A percentile compares a stretch with the other conserved stretches of the same genome.
These are phyloP conservation scores for Stephania japonica DNA, from an alignment of 164 flowering plant genomes.

Conservation along the genomic window DNA sequence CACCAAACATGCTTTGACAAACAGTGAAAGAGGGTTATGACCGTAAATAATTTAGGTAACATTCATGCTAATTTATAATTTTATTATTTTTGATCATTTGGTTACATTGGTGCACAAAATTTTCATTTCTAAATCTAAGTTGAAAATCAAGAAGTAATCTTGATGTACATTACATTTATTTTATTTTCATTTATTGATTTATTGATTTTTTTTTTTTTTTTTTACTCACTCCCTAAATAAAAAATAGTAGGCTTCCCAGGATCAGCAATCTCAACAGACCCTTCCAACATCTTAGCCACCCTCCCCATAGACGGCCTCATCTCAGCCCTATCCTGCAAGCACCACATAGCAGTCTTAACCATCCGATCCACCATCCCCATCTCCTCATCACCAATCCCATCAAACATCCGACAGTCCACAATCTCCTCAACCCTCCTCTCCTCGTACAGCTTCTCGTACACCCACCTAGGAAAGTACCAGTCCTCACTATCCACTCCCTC, in stretches of 20 bases:
- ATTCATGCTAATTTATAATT: too few relatives aligned
- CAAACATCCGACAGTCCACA: slow-evolving; percentile 39
- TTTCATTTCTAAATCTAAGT: too few relatives aligned
- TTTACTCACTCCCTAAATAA: slow-evolving; percentile 31
- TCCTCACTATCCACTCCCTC: slow-evolving; percentile 49
- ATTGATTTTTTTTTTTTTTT: too few relatives aligned
- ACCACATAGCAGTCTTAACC: slow-evolving; percentile 91
- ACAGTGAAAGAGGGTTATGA: too few relatives aligned
- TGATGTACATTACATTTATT: too few relatives aligned
- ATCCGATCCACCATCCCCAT: slow-evolving; percentile 44
- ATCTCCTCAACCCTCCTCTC: slow-evolving; percentile 70
- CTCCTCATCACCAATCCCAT: slow-evolving; percentile 32
- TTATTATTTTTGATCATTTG: too few relatives aligned
- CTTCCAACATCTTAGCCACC: slow-evolving; percentile 85
- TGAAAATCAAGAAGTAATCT: too few relatives aligned
- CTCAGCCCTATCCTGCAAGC: slow-evolving; percentile 68
- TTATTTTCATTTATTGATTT: too few relatives aligned
- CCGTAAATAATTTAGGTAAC: too few relatives aligned
- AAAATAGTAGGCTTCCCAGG: slow-evolving; percentile 65
- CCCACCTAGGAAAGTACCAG: slow-evolving; percentile 76
- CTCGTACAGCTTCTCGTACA: slow-evolving; percentile 53
- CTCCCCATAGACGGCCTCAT: slow-evolving; percentile 82
- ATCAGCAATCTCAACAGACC: slow-evolving; percentile 66
- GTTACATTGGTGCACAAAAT: too few relatives aligned
- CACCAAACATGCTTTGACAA: too few relatives aligned